Percentiles rank a stretch among this genome's conserved stretches.
Evolutionary conservation across 345 rosid genomes (phyloP).

Genomic region (Gossypium sturtianum): DNA sequence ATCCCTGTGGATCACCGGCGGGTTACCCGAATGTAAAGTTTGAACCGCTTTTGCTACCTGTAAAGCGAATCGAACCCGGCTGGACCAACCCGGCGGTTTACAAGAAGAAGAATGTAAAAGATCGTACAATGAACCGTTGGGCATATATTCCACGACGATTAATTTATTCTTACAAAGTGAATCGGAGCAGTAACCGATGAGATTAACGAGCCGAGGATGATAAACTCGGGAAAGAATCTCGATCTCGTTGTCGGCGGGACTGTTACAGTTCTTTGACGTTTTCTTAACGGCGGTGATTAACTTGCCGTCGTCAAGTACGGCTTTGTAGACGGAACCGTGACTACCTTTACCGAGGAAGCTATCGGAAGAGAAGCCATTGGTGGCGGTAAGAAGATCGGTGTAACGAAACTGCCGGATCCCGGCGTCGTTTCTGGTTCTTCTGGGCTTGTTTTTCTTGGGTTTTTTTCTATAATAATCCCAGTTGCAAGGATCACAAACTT

Average conservation of each 20-base stretch:
- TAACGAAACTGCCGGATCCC: slow-evolving; percentile 39
- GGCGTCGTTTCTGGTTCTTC: neutral
- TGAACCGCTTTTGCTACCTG: slow-evolving; percentile 61
- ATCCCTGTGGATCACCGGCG: slow-evolving; percentile 82
- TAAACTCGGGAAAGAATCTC: slow-evolving; percentile 61
- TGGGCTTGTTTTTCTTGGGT: neutral
- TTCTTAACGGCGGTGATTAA: slow-evolving; percentile 69
- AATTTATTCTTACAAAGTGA: slow-evolving; percentile 34
- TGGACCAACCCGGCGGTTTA: slow-evolving; percentile 58
- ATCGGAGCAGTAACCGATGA: slow-evolving; percentile 66
- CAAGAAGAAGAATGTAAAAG: slow-evolving; percentile 39
- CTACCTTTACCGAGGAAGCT: slow-evolving; percentile 81
- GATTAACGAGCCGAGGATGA: slow-evolving; percentile 64
- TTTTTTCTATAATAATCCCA: slow-evolving; percentile 37
- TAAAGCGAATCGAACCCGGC: slow-evolving; percentile 56
- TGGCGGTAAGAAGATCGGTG: slow-evolving; percentile 52
- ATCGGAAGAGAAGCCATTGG: slow-evolving; percentile 54
- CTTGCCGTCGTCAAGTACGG: slow-evolving; percentile 60
- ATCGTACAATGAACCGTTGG: slow-evolving; percentile 63
- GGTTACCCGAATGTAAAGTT: slow-evolving; percentile 53
- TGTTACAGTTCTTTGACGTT: slow-evolving; percentile 23
- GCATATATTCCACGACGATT: slow-evolving; percentile 81
- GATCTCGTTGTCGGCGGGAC: slow-evolving; percentile 64
- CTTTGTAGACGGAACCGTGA: slow-evolving; percentile 75
- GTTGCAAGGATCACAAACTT: slow-evolving; percentile 58